Percentiles rank a stretch among this genome's conserved stretches.
Conservation (phyloP, 768 basidiomycete species). For the Exsudoporus frostii region DNA sequence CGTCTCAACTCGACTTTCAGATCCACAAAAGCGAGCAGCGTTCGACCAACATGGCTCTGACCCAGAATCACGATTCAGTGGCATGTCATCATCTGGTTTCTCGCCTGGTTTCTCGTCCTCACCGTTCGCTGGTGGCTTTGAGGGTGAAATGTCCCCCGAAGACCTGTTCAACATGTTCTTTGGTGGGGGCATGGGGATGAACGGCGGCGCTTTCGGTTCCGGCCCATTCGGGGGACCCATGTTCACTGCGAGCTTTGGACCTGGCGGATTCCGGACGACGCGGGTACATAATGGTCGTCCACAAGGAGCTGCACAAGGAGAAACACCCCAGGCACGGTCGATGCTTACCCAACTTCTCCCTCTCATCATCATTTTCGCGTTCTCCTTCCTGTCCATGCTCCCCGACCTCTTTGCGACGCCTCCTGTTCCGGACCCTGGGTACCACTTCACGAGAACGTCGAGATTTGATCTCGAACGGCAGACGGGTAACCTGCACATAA, state of each 20-base stretch:
- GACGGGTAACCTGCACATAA: conserved; percentile 66
- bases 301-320: conserved; percentile 35
- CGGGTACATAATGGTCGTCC: conserved; percentile 44
- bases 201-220: conserved; percentile 52
- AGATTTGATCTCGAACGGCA: conserved; percentile 67
- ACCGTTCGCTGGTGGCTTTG: conserved; percentile 57
- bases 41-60: conserved; percentile 85
- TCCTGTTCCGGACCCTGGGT: conserved; percentile 73
- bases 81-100: conserved; percentile 58
- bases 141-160: conserved; percentile 89
- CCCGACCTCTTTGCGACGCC: conserved; percentile 71
- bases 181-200: conserved; percentile 52
- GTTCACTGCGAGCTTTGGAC: conserved; percentile 77
- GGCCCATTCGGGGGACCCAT: conserved; percentile 49
- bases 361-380: conserved; percentile 75
- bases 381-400: conserved; percentile 79
- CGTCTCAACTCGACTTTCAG: conserved; percentile 33
- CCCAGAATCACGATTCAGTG: conserved; percentile 78
- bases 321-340: conserved; percentile 50
- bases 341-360: conserved; percentile 78
- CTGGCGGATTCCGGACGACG: conserved; percentile 76
- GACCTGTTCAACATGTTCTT: conserved; percentile 99
- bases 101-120: conserved; percentile 48
- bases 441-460: conserved; percentile 61
- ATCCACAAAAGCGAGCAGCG: conserved; percentile 84